Conservation (phyloP, 768 basidiomycete genomes). For the Podaxis mareebaensis region DNA sequence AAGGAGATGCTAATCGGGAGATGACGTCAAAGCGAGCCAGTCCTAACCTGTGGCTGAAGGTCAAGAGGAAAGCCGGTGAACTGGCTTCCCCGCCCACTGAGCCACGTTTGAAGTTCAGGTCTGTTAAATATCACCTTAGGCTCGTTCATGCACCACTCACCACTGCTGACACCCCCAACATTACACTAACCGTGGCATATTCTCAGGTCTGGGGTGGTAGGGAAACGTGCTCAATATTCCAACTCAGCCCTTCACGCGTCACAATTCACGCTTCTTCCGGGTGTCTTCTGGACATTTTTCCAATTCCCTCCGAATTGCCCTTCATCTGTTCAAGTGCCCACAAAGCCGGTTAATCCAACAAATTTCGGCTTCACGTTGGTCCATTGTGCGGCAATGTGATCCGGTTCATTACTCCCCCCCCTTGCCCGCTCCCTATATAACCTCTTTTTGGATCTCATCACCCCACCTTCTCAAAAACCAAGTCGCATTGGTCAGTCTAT, state of each 20-base stretch:
- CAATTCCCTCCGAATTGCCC: slow-evolving; percentile 1
- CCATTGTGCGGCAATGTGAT: slow-evolving; percentile 23
- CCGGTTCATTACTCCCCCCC: slow-evolving; percentile 18
- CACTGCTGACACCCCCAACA: not conserved
- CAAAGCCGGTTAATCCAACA: slow-evolving; percentile 1
- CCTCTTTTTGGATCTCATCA: slow-evolving; percentile 1
- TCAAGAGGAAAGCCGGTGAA: not conserved
- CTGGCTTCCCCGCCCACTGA: slow-evolving; percentile 10
- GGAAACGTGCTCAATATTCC: slow-evolving; percentile 6
- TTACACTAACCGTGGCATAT: not conserved
- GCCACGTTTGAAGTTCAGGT: not conserved
- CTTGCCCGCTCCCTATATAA: slow-evolving; percentile 13
- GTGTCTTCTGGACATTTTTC: not conserved
- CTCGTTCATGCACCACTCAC: not conserved
- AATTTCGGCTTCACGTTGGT: slow-evolving; percentile 16
- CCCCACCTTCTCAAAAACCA: slow-evolving; percentile 5
- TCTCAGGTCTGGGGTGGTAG: not conserved
- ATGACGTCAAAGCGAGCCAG: slow-evolving; percentile 24
- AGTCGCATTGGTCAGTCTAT: not conserved
- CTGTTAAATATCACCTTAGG: not conserved
- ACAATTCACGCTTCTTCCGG: slow-evolving; percentile 12
- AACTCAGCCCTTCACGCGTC: slow-evolving; percentile 1
- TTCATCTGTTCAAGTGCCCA: not conserved
- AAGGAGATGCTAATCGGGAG: not conserved
- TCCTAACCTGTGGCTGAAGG: not conserved